phyloP scores from a whole-genome alignment of 768 basidiomycete genomes.

The Fomitopsis serialis region DNA sequence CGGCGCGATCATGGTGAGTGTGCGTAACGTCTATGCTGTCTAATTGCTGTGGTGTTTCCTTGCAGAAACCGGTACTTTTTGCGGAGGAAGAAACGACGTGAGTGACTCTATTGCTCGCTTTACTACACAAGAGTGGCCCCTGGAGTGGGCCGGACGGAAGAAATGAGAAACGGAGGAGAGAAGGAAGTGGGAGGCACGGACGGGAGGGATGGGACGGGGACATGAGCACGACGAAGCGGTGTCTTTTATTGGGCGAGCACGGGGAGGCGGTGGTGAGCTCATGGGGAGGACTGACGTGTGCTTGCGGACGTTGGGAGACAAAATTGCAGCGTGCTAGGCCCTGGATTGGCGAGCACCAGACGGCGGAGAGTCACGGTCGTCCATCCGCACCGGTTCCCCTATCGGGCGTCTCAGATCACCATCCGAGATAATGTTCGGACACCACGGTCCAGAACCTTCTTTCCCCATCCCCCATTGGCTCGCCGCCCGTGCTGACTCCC shows the following conservation, averaged over 20 bases:
- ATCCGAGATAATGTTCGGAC: background rate
- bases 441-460: background rate
- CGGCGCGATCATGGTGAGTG: constrained; percentile 9
- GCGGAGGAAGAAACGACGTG: background rate
- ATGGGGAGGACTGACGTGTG: too few relatives aligned
- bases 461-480: background rate
- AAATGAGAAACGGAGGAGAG: background rate
- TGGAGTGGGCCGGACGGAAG: background rate
- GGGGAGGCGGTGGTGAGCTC: background rate
- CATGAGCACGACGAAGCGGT: background rate
- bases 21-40: background rate
- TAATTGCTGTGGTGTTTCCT: background rate
- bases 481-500: background rate
- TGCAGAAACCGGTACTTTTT: background rate
- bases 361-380: too few relatives aligned
- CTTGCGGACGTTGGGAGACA: background rate
- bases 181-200: constrained; percentile 1
- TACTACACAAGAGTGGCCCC: too few relatives aligned
- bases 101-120: too few relatives aligned
- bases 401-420: background rate
- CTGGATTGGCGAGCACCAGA: too few relatives aligned
- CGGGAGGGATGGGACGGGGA: background rate
- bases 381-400: too few relatives aligned
- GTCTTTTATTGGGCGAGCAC: background rate
- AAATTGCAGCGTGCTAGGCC: too few relatives aligned